Conservation (phyloP, 1,139 yeast species). For the Saccharomyces hybrid region DNA sequence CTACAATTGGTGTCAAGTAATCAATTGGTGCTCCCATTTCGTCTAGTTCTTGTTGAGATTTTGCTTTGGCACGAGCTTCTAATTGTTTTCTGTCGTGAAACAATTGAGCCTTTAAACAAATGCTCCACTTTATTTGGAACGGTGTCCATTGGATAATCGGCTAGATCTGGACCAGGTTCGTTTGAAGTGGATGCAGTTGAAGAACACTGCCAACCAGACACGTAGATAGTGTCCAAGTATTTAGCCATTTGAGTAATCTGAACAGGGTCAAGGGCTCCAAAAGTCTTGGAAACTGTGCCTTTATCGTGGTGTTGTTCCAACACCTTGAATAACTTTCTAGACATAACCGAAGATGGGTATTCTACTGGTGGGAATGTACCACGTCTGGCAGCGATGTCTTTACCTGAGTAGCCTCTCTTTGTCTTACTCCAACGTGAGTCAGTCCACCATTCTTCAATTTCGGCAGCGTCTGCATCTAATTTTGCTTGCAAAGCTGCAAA, state of each 20-base stretch:
- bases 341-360: slow-evolving; percentile 74
- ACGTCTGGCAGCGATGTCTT: slow-evolving; percentile 84
- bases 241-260: slow-evolving; percentile 96
- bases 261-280: slow-evolving; percentile 94
- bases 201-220: slow-evolving; percentile 98
- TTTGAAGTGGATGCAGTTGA: slow-evolving; percentile 95
- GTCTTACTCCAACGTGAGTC: slow-evolving; percentile 86
- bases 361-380: slow-evolving; percentile 55
- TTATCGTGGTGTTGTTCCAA: slow-evolving; percentile 65
- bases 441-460: slow-evolving; percentile 83
- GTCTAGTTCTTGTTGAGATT: slow-evolving; percentile 36
- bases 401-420: slow-evolving; percentile 82
- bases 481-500: slow-evolving; percentile 15
- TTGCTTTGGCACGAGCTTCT: slow-evolving; percentile 75
- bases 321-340: slow-evolving; percentile 69
- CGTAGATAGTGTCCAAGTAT: slow-evolving; percentile 85
- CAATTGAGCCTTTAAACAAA: slow-evolving; percentile 89
- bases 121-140: slow-evolving; percentile 98
- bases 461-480: slow-evolving; percentile 52
- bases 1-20: slow-evolving; percentile 88
- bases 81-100: slow-evolving; percentile 97
- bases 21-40: slow-evolving; percentile 51
- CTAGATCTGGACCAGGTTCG: slow-evolving; percentile 96
- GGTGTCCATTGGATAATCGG: slow-evolving; percentile 97
- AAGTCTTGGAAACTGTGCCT: slow-evolving; percentile 78